Base-by-base conservation (phyloP, 1,284 basidiomycete genomes). In the Anthracocystis walkeri region DNA sequence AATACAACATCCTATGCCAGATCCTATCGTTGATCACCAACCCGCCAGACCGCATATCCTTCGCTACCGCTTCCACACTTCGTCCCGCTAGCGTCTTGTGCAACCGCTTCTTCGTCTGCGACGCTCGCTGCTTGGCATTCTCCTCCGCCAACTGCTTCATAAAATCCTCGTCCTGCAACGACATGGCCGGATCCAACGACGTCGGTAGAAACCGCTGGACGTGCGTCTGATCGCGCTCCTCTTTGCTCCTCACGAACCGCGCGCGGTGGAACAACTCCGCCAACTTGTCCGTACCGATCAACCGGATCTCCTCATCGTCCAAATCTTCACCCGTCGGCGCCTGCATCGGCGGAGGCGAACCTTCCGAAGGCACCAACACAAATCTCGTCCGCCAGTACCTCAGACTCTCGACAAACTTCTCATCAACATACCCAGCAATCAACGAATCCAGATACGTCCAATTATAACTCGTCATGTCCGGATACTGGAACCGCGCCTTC, bases 321-420 rank as follows among this genome's bases (percentile, higher is more conserved):
- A 85, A 64, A 31, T 72, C 65, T 58, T 84, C 85, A 38, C 84
- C 82, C 49, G 81, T 69, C 3, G 75, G 68, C 25, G 76, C 81
- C 54, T 63, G 73, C 81, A 75, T 86, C 53, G 66, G 78, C 61
- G 94, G 89, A 66, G 90, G 92, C 38, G 89, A 88, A 62, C 91
- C 91, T 11, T 90, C 88, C 0, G 92, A 91, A 0, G 96, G 96
- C 50, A 98, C 93, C 20, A 99, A 90, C 25, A 98, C 89, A 82
- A 97, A 97, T n/a, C 95, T 89, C 0, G 95, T 97, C 7, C 95
- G 90, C 93, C 95, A 98, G 83, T 96, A 97, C 18, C 75, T 72
- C 52, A 78, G 66, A 54, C 69, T 79, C 53, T 82, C 83, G 46
- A 69, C 82, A 51, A 85, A 82, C 57, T 70, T 61, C 62, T 81